A percentile compares a stretch with the other conserved stretches of the same genome.
Conservation (phyloP, 179 eudicot species). For the Heliamphora pulchella region DNA sequence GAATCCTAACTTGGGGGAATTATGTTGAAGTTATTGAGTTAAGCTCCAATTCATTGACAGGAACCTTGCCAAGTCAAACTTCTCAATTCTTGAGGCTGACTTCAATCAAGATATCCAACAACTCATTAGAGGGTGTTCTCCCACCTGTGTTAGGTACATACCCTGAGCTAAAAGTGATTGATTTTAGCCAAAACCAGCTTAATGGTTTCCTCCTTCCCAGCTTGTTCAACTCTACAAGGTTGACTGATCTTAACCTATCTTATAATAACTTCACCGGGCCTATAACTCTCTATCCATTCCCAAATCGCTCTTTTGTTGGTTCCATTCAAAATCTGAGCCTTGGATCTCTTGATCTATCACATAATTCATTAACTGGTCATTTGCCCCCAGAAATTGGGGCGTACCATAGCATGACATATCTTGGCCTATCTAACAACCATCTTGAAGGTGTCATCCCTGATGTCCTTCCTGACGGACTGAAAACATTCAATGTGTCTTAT, state of each 20-base stretch:
- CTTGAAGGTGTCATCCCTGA: conserved; percentile 47
- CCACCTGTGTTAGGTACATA: conserved; percentile 35
- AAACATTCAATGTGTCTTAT: conserved; percentile 42
- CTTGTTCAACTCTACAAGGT: conserved; percentile 32
- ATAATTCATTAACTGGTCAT: conserved; percentile 35
- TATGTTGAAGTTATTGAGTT: conserved; percentile 42
- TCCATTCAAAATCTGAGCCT: conserved; percentile 24
- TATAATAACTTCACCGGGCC: conserved; percentile 44
- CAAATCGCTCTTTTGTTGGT: neutral
- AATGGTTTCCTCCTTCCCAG: conserved; percentile 37
- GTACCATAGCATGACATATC: conserved; percentile 31
- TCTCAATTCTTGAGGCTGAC: conserved; percentile 51
- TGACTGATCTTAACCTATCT: conserved; percentile 37
- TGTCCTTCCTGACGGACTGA: conserved; percentile 37
- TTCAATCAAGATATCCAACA: conserved; percentile 42
- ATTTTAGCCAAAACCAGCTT: conserved; percentile 44
- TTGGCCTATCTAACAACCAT: conserved; percentile 46
- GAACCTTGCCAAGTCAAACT: conserved; percentile 40
- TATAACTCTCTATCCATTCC: neutral
- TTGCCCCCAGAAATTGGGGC: conserved; percentile 38
- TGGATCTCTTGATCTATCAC: conserved; percentile 41
- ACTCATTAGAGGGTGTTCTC: conserved; percentile 43
- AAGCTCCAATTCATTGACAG: conserved; percentile 43
- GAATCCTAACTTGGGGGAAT: conserved; percentile 47
- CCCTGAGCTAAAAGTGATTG: conserved; percentile 43